Base-by-base conservation (phyloP, 306 rosid genomes). In the Medicago lupulina region DNA sequence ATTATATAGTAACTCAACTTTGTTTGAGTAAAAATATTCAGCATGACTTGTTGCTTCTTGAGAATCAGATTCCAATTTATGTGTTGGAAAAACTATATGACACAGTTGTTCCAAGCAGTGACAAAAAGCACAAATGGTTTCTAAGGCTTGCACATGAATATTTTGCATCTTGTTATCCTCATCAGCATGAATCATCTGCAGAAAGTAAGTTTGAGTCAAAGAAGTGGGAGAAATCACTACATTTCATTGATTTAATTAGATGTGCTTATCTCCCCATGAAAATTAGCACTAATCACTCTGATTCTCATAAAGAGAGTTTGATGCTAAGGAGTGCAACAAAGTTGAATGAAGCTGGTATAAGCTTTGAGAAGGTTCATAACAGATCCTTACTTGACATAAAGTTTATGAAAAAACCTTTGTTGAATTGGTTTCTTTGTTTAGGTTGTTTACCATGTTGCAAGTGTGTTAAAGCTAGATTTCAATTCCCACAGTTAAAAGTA, bases 41-140 rank as follows among this genome's bases (percentile, higher is more conserved):
- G 65, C 51, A 69, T 4, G 92, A 86, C 49, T 53, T 87, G 71
- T 16, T 83, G 23, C 64, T 87, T 13, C 88, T 86, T 4, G 92
- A 90, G 50, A 88, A 90, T 69, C 95, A 86, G 73, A 80, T 89
- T 76, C 92, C 95, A 0, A 82, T 80, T 21, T 53, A 2, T 43
- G 80, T 84, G n/a, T 66, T 88, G 34, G 47, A 75, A 9, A 71
- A 84, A 2, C 55, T 87, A 2, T 87, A 82, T 9, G 44, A 65
- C 13, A 44, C 5, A 1, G 73, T 66, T 47, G 83, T 76, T 1
- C 84, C 73, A 7, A 55, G 60, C 41, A 55, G 18, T 18, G 49
- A 18, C 17, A 78, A 70, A 25, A 13, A 25, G 28, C 25, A 66
- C 11, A 0, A 3, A 10, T 49, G 68, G 1, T 79, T 81, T 25